phyloP scores from a whole-genome alignment of 2,329 filamentous ascomycete genomes.

The Pseudogymnoascus sp. region DNA sequence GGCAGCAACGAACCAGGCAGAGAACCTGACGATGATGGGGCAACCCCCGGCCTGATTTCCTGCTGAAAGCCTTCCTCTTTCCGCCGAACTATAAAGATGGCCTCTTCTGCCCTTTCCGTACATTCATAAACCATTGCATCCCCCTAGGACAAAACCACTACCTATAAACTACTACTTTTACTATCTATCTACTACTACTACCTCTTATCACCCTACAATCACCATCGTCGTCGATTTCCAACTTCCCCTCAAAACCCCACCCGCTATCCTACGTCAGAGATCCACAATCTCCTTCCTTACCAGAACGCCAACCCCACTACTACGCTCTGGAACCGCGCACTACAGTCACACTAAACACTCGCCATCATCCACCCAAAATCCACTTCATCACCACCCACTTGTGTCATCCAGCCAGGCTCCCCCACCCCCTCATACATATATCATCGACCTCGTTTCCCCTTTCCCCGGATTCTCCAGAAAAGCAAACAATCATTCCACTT shows the following conservation, averaged over 20 bases:
- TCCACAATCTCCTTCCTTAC: neutral
- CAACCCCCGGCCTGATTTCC: neutral
- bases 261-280: neutral
- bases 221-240: neutral
- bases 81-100: neutral
- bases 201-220: neutral
- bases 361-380: neutral
- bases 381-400: conserved; percentile 5
- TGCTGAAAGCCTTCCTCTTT: neutral
- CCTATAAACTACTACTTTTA: too few species aligned
- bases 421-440: neutral
- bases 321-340: neutral
- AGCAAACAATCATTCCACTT: neutral
- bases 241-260: neutral
- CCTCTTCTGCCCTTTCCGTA: neutral
- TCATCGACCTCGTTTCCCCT: neutral
- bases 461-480: neutral
- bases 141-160: neutral
- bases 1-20: neutral
- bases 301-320: neutral
- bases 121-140: neutral
- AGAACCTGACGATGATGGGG: neutral
- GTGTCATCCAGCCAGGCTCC: neutral
- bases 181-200: too few species aligned
- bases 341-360: neutral